Base-by-base conservation (phyloP, 1,284 basidiomycete genomes). In the Malassezia brasiliensis region DNA sequence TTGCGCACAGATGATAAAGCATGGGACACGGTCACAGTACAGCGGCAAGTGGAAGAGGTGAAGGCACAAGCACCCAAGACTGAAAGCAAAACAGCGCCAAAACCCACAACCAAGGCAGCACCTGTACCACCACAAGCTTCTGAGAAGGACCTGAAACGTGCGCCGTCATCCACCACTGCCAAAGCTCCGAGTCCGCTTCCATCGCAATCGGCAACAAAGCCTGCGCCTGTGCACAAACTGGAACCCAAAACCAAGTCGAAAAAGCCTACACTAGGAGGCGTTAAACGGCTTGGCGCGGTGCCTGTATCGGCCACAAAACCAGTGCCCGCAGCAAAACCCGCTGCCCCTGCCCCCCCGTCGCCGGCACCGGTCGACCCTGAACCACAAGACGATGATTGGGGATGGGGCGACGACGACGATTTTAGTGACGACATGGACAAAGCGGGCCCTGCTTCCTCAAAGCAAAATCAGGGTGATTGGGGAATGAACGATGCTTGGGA, bases 341-440 rank as follows among this genome's bases (percentile, higher is more conserved):
- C 51, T 10, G 22, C 36, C n/a, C 20, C 44, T 46, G 5, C 25
- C 5, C 44, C 44, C 30, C 10, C n/a, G n/a, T 3, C 31, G 3
- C 19, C 11, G 9, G 12, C 19, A 3, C 39, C 19, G 3, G 20
- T 19, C 20, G 14, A 2, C 9, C 14, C 40, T 3, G 47, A 39
- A 19, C 19, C 22, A 36, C 25, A 35, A 11, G 39, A 55, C 10
- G 53, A 55, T 28, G 48, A 45, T 20, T 55, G 53, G 53, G 53
- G 25, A 9, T 55, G 53, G 53, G 53, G 53, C 3, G 53, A 55
- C 17, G 47, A 54, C 10, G 52, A 41, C 17, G 39, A 54, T 5
- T 37, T 45, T 9, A 25, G 31, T 6, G 11, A 28, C 25, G 25
- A 28, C 25, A 28, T 4, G 25, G 25, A 28, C 25, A 28, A 28